These are phyloP conservation scores for Zoysia japonica DNA, from an alignment of 176 grass and related monocot species.

Conservation along the genomic window DNA sequence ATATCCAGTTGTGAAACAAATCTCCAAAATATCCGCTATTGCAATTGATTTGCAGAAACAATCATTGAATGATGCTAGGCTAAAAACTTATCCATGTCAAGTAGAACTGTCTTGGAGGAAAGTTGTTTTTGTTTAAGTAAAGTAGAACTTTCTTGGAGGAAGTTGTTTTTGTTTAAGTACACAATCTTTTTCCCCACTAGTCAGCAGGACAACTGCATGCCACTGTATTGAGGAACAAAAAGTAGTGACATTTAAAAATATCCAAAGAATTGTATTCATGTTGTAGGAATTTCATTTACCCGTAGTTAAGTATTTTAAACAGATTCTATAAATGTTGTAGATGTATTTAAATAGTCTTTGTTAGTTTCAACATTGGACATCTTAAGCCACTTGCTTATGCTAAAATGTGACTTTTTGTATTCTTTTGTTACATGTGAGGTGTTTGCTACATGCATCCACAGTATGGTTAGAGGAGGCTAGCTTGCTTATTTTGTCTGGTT, in stretches of 20 bases:
- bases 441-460: slow-evolving; percentile 2
- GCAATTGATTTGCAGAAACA: not conserved
- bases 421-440: slow-evolving; percentile 18
- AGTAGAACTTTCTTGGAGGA: too few relatives aligned
- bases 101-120: slow-evolving; percentile 12
- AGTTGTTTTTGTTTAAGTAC: not conserved
- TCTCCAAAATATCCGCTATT: not conserved
- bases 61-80: slow-evolving; percentile 15
- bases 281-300: not conserved
- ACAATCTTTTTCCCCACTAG: not conserved
- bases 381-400: slow-evolving; percentile 11
- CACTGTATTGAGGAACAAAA: not conserved
- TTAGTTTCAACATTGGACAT: slow-evolving; percentile 15
- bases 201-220: not conserved
- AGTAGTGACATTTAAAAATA: not conserved
- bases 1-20: slow-evolving; percentile 20
- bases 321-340: not conserved
- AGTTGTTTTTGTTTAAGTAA: not conserved
- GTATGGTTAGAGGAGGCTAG: slow-evolving; percentile 11
- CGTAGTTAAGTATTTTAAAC: not conserved
- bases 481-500: not conserved
- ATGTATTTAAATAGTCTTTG: slow-evolving; percentile 10
- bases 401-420: slow-evolving; percentile 9
- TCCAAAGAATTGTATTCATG: slow-evolving; percentile 1
- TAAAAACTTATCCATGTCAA: slow-evolving; percentile 2